Evolutionary conservation across 225 moss, liverwort and hornwort genomes (phyloP).

Genomic region (Sphagnum tenellum): DNA sequence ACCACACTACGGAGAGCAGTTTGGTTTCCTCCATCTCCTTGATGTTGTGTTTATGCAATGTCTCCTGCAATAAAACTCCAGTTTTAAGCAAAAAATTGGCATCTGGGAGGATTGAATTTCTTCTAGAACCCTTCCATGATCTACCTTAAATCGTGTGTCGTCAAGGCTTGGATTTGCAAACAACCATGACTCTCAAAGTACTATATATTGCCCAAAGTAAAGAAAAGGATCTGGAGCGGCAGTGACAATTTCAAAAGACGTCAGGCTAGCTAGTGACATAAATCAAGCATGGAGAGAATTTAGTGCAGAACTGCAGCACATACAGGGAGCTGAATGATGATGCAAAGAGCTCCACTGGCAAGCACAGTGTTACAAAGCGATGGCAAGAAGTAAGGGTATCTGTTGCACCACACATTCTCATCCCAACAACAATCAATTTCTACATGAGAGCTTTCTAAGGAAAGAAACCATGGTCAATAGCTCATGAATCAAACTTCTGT

Average conservation of each 20-base stretch:
- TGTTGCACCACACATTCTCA: conserved; percentile 2
- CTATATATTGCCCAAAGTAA: not conserved
- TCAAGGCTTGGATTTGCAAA: not conserved
- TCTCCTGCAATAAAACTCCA: conserved; percentile 11
- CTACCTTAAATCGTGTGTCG: not conserved
- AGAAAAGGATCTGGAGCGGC: not conserved
- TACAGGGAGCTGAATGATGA: conserved; percentile 19
- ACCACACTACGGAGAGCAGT: no score
- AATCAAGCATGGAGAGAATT: not conserved
- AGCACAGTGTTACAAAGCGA: conserved; percentile 16
- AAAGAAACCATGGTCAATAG: not conserved
- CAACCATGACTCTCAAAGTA: not conserved
- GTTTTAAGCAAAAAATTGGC: no score
- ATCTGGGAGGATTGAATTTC: no score
- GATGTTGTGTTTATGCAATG: conserved; percentile 25
- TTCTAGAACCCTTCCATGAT: no score
- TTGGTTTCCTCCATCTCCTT: conserved; percentile 1
- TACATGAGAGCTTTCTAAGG: no score
- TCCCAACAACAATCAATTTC: not conserved
- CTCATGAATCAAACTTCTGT: not conserved
- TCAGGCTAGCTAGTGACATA: not conserved
- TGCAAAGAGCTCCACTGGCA: conserved; percentile 10
- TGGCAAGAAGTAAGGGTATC: conserved; percentile 24
- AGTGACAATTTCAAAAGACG: not conserved
- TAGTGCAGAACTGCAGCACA: not conserved